Evolutionary conservation across 1,284 basidiomycete genomes (phyloP).

Genomic region (Leccinum cinnamomeum): DNA sequence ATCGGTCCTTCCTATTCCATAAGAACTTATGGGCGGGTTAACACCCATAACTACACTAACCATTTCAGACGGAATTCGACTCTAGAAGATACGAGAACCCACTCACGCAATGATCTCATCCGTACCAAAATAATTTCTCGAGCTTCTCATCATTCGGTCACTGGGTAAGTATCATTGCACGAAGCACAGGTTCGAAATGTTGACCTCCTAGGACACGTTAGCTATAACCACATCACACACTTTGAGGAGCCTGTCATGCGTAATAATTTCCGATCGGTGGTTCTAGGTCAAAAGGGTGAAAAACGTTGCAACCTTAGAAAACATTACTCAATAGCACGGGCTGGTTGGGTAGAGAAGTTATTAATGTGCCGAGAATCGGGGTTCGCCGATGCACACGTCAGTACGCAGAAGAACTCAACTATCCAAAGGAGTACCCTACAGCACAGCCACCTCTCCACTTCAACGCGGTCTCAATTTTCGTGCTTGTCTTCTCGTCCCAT

Average conservation of each 20-base stretch:
- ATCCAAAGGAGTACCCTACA: slow-evolving; percentile 1
- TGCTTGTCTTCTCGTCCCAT: background rate
- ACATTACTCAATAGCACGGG: background rate
- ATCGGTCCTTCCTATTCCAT: background rate
- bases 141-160: background rate
- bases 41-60: background rate
- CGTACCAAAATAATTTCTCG: background rate
- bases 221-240: too few species aligned
- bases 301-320: background rate
- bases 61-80: background rate
- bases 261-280: background rate
- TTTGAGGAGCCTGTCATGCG: background rate
- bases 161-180: background rate
- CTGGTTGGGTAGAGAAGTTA: background rate
- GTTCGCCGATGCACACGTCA: background rate
- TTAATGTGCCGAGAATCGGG: background rate
- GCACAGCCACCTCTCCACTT: background rate
- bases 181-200: background rate
- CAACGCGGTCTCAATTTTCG: background rate
- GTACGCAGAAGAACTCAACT: background rate
- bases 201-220: background rate
- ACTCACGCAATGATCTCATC: background rate
- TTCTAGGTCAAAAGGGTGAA: background rate
- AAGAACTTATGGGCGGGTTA: background rate
- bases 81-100: background rate